Evolutionary conservation across 306 rosid species (phyloP).

Genomic region (Prunus salicina): DNA sequence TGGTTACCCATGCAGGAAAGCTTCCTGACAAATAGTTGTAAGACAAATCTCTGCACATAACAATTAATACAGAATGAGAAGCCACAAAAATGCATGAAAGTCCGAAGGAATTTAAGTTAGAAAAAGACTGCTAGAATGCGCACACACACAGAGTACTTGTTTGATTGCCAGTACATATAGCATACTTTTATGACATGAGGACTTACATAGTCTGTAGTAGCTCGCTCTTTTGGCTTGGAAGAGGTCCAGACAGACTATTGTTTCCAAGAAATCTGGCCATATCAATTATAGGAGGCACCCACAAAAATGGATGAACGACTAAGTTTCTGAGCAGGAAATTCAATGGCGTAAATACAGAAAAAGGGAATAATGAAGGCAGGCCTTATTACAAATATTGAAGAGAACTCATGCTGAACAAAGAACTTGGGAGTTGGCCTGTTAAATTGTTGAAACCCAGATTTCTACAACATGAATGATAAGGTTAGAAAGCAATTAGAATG

Average conservation of each 20-base stretch:
- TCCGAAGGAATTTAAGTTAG: no score
- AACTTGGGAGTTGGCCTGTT: constrained; percentile 26
- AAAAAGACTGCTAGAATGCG: no score
- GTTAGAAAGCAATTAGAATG: neutral
- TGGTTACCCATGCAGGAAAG: no score
- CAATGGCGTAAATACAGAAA: neutral
- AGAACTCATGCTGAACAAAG: constrained; percentile 11
- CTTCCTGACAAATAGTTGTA: no score
- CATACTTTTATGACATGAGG: neutral
- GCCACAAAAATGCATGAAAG: no score
- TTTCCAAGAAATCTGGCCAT: constrained; percentile 36
- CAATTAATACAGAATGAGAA: no score
- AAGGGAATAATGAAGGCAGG: neutral
- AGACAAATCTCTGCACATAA: no score
- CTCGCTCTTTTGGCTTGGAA: constrained; percentile 18
- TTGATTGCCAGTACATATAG: neutral
- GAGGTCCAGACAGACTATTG: constrained; percentile 30
- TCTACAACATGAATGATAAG: constrained; percentile 9
- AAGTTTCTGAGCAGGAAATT: neutral
- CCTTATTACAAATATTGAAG: constrained; percentile 19
- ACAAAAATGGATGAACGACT: neutral
- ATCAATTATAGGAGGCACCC: neutral
- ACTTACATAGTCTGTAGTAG: constrained; percentile 22
- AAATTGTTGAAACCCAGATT: constrained; percentile 33
- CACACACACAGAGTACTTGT: neutral